Evolutionary conservation across 2,329 filamentous ascomycete species (phyloP), one percentile per base, ranked within the genome.

Genomic region (Parastagonospora avenae): DNA sequence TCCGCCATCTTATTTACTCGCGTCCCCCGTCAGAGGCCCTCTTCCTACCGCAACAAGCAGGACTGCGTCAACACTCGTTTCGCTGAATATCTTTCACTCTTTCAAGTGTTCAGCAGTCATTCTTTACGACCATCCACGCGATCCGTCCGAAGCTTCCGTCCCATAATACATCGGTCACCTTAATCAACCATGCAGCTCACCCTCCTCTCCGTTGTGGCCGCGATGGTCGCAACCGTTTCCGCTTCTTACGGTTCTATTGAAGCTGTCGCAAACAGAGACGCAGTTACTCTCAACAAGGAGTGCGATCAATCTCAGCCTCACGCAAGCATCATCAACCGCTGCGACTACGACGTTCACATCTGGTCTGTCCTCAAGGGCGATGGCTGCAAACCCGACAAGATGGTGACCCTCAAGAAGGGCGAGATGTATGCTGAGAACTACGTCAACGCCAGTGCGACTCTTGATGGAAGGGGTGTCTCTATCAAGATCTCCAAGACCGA

Each of bases 51-150:
- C 66, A 66, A 62, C 67, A 69, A 43, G 67, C 68, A 70, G 69
- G 71, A 71, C 64, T 66, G 71, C 55, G 65, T 67, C 60, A 63
- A 64, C 60, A 57, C 64, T 64, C 56, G 63, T 70, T 71, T 70
- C 61, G 70, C 69, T 72, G 70, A 66, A 68, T 65, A 71, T 62
- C 71, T 74, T 24, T 71, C 71, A 74, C 70, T 74, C 72, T 40
- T 72, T 73, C 55, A 74, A 70, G 67, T 71, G 56, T 64, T 70
- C 69, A 61, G 69, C 68, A 66, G 53, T 66, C 72, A 61, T 54
- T 74, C 72, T 28, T 71, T 74, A 53, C 32, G 49, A 48, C 61
- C 48, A 45, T 24, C 19, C 51, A 49, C 55, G 24, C 43, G 54
- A 56, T 59, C 54, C 64, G 57, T 57, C 59, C 58, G 52, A 19